Percentiles rank a stretch among this genome's conserved stretches.
phyloP scores from a whole-genome alignment of 2,329 filamentous ascomycete species.

The Colletotrichum viniferum region DNA sequence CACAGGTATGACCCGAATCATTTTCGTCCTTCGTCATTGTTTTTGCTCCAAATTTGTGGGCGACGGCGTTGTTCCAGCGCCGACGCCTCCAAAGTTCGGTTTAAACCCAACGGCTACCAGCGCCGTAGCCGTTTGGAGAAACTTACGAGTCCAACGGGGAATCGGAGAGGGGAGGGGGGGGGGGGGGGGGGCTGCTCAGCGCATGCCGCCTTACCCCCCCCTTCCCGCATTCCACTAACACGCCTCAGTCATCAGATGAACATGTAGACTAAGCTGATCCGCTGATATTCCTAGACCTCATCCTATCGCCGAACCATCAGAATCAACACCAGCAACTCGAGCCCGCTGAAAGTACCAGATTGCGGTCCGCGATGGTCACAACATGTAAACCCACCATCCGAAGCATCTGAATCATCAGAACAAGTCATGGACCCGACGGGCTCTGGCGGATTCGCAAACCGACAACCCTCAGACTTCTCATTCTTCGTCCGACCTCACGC shows the following conservation, averaged over 20 bases:
- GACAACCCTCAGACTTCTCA: constrained; percentile 25
- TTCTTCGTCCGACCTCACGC: constrained; percentile 26
- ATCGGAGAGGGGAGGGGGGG: constrained; percentile 9
- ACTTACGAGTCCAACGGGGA: neutral
- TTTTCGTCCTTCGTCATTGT: constrained; percentile 8
- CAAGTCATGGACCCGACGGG: constrained; percentile 34
- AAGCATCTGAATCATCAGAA: constrained; percentile 23
- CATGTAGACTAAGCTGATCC: constrained; percentile 13
- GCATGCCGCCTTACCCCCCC: neutral
- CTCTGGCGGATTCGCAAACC: constrained; percentile 34
- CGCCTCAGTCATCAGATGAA: constrained; percentile 6
- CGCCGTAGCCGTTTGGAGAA: neutral
- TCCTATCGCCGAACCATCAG: neutral
- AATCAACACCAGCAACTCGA: constrained; percentile 9
- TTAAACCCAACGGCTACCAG: neutral
- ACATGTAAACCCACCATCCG: constrained; percentile 27
- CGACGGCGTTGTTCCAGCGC: constrained; percentile 4
- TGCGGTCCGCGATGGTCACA: constrained; percentile 40
- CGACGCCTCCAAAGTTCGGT: neutral
- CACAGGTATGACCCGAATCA: constrained; percentile 23
- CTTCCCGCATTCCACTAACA: constrained; percentile 10
- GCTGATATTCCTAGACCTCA: constrained; percentile 14
- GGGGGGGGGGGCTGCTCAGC: neutral
- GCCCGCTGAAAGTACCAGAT: constrained; percentile 33
- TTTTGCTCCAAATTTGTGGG: constrained; percentile 6